Base-by-base conservation (phyloP, 495 filamentous ascomycete genomes). In the Glonium stellatum region DNA sequence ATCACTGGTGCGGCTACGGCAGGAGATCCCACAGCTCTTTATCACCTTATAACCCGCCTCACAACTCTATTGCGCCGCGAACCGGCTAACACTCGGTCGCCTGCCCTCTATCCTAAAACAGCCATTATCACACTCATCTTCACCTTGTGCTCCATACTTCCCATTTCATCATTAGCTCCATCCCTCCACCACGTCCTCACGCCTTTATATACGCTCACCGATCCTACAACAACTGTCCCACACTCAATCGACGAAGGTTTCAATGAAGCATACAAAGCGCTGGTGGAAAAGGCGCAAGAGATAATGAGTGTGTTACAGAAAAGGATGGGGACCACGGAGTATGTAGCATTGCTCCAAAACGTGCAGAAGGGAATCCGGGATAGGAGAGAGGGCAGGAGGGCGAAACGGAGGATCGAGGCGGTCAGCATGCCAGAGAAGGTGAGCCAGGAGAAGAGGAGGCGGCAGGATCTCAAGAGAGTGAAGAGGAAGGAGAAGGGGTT, bases 341-440 rank as follows among this genome's bases (percentile, higher is more conserved):
- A 89, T 71, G 80, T 91, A 19, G 76, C 77, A 36, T 78, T 84
- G 46, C 76, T 96, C 69, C 70, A 84, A 37, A 78, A 74, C 31
- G 87, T 93, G 5, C 82, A 87, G 55, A 80, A 87, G 42, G 77
- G 74, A 31, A 84, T 92, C 13, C 82, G 80, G 67, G 79, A 78
- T 67, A 81, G 85, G 67, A 79, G 93, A 61, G 83, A 87, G 64
- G 82, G 81, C 52, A 75, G 93, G 69, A 83, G 86, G 42, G 80
- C 76, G 55, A 97, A 98, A 80, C 78, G 93, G 65, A 87, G 86
- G 69, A 87, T 97, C 59, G 90, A 92, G 67, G 86, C 87, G 27
- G 85, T 98, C 19, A 80, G 78, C 27, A 82, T 87, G 60, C 92
- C 93, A 10, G 90, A 96, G 77, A 84, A 78, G 65, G 81, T 80